phyloP scores from a whole-genome alignment of 139 green algal genomes.

The Chlamydomonas schloesseri region DNA sequence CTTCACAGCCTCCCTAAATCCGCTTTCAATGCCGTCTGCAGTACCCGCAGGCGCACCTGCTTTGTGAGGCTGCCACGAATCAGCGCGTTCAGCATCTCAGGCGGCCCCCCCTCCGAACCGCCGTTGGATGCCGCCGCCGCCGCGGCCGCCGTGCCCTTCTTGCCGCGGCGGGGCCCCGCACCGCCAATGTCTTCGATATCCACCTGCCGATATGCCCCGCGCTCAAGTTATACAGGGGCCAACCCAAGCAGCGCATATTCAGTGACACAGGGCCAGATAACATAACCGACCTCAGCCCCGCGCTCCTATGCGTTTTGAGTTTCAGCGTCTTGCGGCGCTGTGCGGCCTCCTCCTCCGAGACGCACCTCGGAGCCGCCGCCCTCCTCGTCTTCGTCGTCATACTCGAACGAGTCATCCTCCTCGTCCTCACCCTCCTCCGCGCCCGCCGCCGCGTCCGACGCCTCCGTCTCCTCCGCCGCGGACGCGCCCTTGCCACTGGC shows the following conservation, averaged over 20 bases:
- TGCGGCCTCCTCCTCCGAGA: too few relatives aligned
- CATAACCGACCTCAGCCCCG: too few relatives aligned
- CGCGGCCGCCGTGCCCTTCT: background rate
- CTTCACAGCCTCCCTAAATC: too few relatives aligned
- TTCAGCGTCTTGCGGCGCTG: too few relatives aligned
- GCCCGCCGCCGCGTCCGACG: conserved; percentile 6
- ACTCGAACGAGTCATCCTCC: background rate
- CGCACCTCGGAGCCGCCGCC: conserved; percentile 33
- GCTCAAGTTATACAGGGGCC: too few relatives aligned
- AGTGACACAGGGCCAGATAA: too few relatives aligned
- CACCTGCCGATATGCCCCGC: conserved; percentile 40
- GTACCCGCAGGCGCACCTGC: too few relatives aligned
- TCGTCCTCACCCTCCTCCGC: conserved; percentile 41
- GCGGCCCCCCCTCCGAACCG: conserved; percentile 3
- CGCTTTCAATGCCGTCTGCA: too few relatives aligned
- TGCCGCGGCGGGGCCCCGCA: conserved; percentile 24
- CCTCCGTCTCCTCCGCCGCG: background rate
- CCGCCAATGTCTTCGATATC: conserved; percentile 84
- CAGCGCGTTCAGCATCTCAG: conserved; percentile 78
- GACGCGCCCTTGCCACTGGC: background rate
- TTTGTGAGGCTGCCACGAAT: conserved; percentile 74
- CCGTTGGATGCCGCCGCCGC: background rate
- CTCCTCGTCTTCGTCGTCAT: conserved; percentile 42
- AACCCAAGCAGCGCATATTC: too few relatives aligned
- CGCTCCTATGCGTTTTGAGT: too few relatives aligned